Evolutionary conservation across 805 yeast genomes (phyloP), one percentile per base, ranked within the genome.

Genomic region (Kregervanrija delftensis): DNA sequence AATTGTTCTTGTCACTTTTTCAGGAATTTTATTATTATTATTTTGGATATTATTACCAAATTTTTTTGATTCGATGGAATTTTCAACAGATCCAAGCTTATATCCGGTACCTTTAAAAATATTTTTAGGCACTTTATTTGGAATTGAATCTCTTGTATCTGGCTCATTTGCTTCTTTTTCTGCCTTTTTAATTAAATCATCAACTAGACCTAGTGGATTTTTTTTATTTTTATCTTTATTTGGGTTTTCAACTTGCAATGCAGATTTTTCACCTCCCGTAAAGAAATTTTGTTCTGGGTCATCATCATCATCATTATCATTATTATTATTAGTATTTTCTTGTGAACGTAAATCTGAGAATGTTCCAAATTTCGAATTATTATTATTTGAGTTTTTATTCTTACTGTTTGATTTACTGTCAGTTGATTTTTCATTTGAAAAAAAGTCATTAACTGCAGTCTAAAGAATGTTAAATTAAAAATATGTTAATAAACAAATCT

Each of bases 201-300:
- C 72, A 12, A 78, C 76, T 41, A 68, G 65, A 52, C 68, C 72
- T 55, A 68, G 66, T 39, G 72, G 64, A 49, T 59, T 60, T 36
- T 58, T 61, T 13, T 30, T 53, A 17, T 50, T 62, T 46, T 56
- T 60, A 33, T 42, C 57, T 40, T 64, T 67, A 41, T 68, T 66
- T 17, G 93, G 93, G 56, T 85, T 85, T 53, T 86, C 87, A 15
- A 86, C 90, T 60, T 83, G 85, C 50, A 86, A 67, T 4, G 81
- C 93, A 1, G 90, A 83, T 46, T 86, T 85, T 60, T 84, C 90
- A 43, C 82, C 82, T 11, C 82, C 82, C 3, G 81, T 73, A 52
- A 61, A 77, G 61, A 56, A 65, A 55, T 61, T 73, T 54, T 49
- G 52, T 28, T 72, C 69, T 12, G 61, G 57, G 16, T 66, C 68